Conservation (phyloP, 495 filamentous ascomycete genomes). For the Talaromyces adpressus region DNA sequence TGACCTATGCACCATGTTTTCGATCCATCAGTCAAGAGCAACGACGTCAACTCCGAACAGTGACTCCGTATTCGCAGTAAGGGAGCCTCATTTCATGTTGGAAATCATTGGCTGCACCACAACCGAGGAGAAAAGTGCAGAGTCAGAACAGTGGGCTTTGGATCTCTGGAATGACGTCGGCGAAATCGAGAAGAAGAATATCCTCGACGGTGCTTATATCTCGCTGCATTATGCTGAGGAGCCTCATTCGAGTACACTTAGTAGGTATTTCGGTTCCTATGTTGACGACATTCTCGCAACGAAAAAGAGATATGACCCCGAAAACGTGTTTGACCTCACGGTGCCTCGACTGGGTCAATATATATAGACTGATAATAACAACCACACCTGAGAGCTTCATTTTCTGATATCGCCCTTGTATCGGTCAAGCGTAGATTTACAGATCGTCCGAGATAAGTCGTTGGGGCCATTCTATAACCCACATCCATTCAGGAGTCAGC, state of each 20-base stretch:
- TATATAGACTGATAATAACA: not conserved
- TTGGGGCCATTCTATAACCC: constrained; percentile 7
- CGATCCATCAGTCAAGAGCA: constrained; percentile 26
- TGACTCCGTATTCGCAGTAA: constrained; percentile 23
- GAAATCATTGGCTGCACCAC: constrained; percentile 22
- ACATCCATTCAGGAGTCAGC: not conserved
- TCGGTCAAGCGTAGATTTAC: not conserved
- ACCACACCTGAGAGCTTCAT: not conserved
- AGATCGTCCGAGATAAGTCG: not conserved
- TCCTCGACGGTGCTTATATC: not conserved
- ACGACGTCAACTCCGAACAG: constrained; percentile 8
- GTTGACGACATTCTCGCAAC: not conserved
- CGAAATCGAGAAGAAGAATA: not conserved
- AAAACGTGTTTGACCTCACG: constrained; percentile 7
- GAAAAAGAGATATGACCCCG: constrained; percentile 5
- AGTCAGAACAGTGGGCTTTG: constrained; percentile 21
- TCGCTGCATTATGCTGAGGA: not conserved
- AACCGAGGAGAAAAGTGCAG: not conserved
- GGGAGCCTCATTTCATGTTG: constrained; percentile 31
- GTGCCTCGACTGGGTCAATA: not conserved
- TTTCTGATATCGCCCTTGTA: not conserved
- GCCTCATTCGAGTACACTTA: not conserved
- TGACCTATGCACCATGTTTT: constrained; percentile 17
- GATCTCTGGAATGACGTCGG: not conserved
- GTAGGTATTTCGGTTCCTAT: constrained; percentile 2